Evolutionary conservation across 331 rosid genomes (phyloP), one percentile per base, ranked within the genome.

Genomic region (Telfairia occidentalis): DNA sequence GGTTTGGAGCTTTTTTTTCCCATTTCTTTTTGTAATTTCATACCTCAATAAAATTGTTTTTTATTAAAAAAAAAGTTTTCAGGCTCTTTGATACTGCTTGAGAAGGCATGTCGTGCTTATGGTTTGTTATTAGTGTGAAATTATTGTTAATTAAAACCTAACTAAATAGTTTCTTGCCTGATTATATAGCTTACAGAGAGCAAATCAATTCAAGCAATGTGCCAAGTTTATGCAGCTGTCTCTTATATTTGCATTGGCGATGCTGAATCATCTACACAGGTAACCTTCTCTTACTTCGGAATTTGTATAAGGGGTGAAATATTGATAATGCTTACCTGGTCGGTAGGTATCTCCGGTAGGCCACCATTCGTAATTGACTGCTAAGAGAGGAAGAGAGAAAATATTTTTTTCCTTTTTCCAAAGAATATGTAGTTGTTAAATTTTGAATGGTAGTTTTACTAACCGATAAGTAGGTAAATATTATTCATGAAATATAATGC

Each of bases 171-270:
- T 38, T 15, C 11, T 69, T 63, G 76, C 81, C 75, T 79, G 13
- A 67, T 45, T 70, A 18, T 52, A 66, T 81, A 94, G 98, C 92
- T 94, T 71, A 90, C 96, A 43, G 90, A 89, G 86, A 91, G 96
- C 87, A 94, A 90, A 90, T 85, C 98, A 57, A 85, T 88, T 94
- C 96, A 94, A 90, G 90, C 90, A 38, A 89, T 91, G 84, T 91
- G 92, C 87, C 92, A 91, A 80, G 86, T 91, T 78, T 94, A 89
- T 82, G 98, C 97, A 16, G 97, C 97, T 79, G 96, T 94, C 83
- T 94, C 98, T 57, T 88, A 85, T 80, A 86, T 91, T 75, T 91
- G 97, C 89, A 88, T 94, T 80, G 98, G 98, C 10, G 98, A 94
- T 82, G 93, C 96, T 43, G 96, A 94, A 81, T 94, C 98, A 75